Conservation (phyloP, 2,329 filamentous ascomycete genomes). For the Neurospora sp. region DNA sequence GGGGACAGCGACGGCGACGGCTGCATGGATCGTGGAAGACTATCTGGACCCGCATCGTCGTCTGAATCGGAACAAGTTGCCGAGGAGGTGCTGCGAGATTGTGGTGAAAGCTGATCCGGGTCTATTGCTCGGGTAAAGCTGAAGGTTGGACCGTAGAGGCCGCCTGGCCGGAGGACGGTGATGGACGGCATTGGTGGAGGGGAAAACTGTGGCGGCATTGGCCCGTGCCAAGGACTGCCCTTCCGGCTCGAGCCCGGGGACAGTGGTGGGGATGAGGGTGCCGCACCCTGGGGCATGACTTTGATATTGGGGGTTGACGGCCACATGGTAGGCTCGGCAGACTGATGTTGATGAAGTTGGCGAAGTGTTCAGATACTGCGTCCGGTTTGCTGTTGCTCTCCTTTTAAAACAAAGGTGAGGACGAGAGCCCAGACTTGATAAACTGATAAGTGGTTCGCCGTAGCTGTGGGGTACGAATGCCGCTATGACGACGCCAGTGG, state of each 20-base stretch:
- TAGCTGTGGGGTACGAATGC: neutral
- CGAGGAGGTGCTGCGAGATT: conserved; percentile 25
- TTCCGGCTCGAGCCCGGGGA: conserved; percentile 23
- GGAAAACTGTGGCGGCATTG: conserved; percentile 11
- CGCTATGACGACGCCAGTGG: conserved; percentile 2
- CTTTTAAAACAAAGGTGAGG: neutral
- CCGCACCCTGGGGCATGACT: conserved; percentile 21
- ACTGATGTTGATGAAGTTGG: conserved; percentile 4
- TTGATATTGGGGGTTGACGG: conserved; percentile 27
- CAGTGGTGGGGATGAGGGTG: conserved; percentile 32
- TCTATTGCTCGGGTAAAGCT: conserved; percentile 23
- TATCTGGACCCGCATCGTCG: neutral
- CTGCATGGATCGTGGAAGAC: neutral
- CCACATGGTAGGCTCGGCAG: conserved; percentile 22
- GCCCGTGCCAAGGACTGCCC: conserved; percentile 15
- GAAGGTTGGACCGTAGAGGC: conserved; percentile 22
- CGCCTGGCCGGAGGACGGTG: conserved; percentile 18
- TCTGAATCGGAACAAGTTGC: conserved; percentile 20
- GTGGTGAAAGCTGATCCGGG: conserved; percentile 29
- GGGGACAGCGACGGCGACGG: conserved; percentile 3
- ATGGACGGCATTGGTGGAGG: conserved; percentile 18
- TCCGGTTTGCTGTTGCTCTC: neutral
- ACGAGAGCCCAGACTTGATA: neutral
- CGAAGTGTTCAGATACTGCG: neutral
- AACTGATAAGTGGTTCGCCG: neutral